These are phyloP conservation scores for Lecanicillium sp. DNA, from an alignment of 2,329 filamentous ascomycete genomes.

Conservation along the genomic window DNA sequence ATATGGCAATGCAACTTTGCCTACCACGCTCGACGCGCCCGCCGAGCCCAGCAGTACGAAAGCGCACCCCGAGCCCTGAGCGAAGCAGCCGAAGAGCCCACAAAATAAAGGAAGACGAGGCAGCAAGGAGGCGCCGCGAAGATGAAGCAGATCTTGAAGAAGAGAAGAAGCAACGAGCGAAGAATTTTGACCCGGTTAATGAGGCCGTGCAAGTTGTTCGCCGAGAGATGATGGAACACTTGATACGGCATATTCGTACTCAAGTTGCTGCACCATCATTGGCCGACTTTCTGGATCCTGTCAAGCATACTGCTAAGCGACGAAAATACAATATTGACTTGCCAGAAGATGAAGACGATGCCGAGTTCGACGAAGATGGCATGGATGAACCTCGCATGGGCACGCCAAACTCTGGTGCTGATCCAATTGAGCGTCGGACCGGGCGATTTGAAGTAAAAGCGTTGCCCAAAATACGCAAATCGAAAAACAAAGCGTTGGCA, in stretches of 20 bases:
- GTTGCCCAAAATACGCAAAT: conserved; percentile 68
- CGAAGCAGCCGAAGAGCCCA: conserved; percentile 13
- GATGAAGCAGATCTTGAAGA: conserved; percentile 78
- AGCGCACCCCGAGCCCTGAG: conserved; percentile 28
- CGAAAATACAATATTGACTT: conserved; percentile 71
- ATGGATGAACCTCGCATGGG: conserved; percentile 54
- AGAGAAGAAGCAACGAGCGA: conserved; percentile 80
- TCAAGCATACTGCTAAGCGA: conserved; percentile 70
- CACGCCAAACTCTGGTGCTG: conserved; percentile 56
- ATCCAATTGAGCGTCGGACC: conserved; percentile 53
- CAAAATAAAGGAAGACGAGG: conserved; percentile 52
- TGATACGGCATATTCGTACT: conserved; percentile 81
- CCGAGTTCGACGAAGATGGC: conserved; percentile 43
- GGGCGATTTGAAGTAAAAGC: conserved; percentile 49
- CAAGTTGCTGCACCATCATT: conserved; percentile 77
- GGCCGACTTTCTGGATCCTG: conserved; percentile 74
- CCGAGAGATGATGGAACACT: conserved; percentile 74
- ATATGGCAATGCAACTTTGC: conserved; percentile 79
- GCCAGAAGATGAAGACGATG: conserved; percentile 50
- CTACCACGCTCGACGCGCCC: conserved; percentile 20
- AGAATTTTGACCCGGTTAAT: conserved; percentile 80
- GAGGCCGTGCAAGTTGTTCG: conserved; percentile 75
- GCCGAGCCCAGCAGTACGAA: conserved; percentile 17
- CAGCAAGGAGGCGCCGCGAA: conserved; percentile 57
- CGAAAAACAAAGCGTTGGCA: conserved; percentile 43